Evolutionary conservation across 139 green algal genomes (phyloP), one percentile per base, ranked within the genome.

Genomic region (Closterium sp.): DNA sequence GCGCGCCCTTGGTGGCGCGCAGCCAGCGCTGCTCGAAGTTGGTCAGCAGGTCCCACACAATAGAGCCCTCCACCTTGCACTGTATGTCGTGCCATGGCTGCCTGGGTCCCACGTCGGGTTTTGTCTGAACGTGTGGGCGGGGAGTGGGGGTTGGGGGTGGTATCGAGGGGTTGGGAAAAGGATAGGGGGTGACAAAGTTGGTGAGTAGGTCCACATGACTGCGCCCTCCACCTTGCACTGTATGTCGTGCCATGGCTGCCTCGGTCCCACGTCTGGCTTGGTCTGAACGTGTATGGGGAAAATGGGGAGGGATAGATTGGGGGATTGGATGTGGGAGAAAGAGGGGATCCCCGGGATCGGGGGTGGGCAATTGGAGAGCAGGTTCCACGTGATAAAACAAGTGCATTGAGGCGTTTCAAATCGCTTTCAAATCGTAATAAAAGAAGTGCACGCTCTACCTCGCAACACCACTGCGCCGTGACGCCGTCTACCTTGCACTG

Each of bases 61-160:
- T 87, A 17, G 95, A 94, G 3, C 96, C 96, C 89, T 96, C 91
- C 34, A 97, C 34, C 13, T 89, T 88, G 84, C 91, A 93, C 88
- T 97, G 96, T 86, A 97, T 96, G 95, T 97, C 96, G 85, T 97
- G 96, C 95, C 96, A 97, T 4, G 96, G 96, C 92, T 97, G 79
- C 28, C 95, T 90, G 0, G 94, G 94, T 4, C 94, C 93, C 22
- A 7, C 32, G 2, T 91, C 24, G 19, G 31, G 17, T 17, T 88
- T 28, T 6, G 89, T 28, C 50, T 45, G n/a, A 24, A 34, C 91
- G 45, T 90, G 10, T 27, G 24, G 31, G 32, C 13, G 24, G n/a
- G 21, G n/a, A n/a, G n/a, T n/a, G n/a, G 32, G 31, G 31, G 24
- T 89, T 89, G 24, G 22, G 50, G 88, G 28, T 85, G 29, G 50